phyloP scores from a whole-genome alignment of 1,284 basidiomycete genomes.

The Microbotryomycetes sp. region DNA sequence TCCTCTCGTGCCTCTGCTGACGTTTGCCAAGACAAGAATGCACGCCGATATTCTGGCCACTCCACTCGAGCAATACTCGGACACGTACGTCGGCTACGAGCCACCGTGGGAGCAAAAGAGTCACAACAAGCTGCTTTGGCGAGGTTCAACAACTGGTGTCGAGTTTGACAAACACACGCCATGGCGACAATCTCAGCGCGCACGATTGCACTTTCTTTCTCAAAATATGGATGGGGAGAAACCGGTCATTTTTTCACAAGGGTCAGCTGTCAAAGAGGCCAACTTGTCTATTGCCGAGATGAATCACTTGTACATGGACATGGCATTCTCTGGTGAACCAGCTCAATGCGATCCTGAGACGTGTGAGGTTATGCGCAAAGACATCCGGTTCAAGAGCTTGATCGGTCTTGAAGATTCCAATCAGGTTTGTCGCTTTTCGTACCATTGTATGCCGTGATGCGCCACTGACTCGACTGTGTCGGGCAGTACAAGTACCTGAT shows the following conservation, averaged over 20 bases:
- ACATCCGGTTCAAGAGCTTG: conserved; percentile 32
- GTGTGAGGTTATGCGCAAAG: conserved; percentile 33
- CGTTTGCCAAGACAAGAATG: conserved; percentile 39
- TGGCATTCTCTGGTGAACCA: conserved; percentile 35
- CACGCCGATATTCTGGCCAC: conserved; percentile 48
- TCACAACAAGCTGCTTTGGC: conserved; percentile 45
- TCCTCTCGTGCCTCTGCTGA: conserved; percentile 37
- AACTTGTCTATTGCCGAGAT: conserved; percentile 29
- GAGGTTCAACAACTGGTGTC: conserved; percentile 47
- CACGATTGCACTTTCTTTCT: conserved; percentile 45
- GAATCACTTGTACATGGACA: conserved; percentile 38
- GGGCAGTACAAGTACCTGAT: conserved; percentile 45
- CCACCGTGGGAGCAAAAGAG: conserved; percentile 46
- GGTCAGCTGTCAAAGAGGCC: conserved; percentile 19
- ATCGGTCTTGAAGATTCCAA: conserved; percentile 37
- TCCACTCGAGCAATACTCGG: conserved; percentile 47
- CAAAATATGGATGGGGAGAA: conserved; percentile 35
- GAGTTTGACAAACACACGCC: conserved; percentile 43
- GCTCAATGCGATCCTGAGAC: conserved; percentile 38
- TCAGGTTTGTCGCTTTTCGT: conserved; percentile 13
- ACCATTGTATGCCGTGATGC: not conserved
- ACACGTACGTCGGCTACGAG: conserved; percentile 42
- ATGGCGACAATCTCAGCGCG: conserved; percentile 47
- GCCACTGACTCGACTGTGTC: conserved; percentile 21
- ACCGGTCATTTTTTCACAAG: conserved; percentile 19